Evolutionary conservation across 2,329 filamentous ascomycete genomes (phyloP), one percentile per base, ranked within the genome.

Genomic region (Cucurbitaria berberidis): DNA sequence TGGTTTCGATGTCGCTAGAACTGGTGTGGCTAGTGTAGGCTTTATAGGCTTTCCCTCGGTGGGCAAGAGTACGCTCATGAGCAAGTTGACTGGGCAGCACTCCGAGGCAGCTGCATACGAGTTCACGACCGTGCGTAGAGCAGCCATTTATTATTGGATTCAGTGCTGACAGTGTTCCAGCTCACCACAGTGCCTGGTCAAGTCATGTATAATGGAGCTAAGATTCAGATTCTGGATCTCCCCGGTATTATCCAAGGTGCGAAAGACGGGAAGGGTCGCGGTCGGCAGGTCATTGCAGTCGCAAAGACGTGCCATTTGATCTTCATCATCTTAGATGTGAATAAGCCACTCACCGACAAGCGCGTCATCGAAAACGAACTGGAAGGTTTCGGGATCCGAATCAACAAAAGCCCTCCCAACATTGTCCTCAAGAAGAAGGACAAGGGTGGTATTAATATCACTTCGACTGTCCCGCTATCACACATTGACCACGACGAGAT

Each of bases 341-440:
- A 98, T 80, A 99, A 99, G 79, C 95, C 95, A 21, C 81, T 99
- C 66, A 96, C 93, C 15, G 95, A 99, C 78, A 99, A 99, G 82
- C 86, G 91, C 56, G 84, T 99, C 59, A 99, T 99, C 70, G 95
- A 99, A 78, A 84, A 86, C 45, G 95, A 99, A 80, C 78, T 99
- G 74, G 95, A 99, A 76, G 95, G 95, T 7, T 99, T 99, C 69
- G 95, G 95, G 29, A 97, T 99, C 73, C 86, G 95, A 51, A 93
- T 98, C 81, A 99, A 99, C 82, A 99, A 98, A 81, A 80, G 87
- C 67, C 95, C 95, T 22, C 95, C 95, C 35, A 99, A 99, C 75
- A 99, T 99, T 70, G 90, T 95, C n/a, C 96, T 97, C 82, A 96
- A 89, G 80, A 99, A 99, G 83, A 99, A 99, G 82, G 95, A 99